Evolutionary conservation across 768 basidiomycete species (phyloP), one percentile per base, ranked within the genome.

Genomic region (Termitomyces sp.): DNA sequence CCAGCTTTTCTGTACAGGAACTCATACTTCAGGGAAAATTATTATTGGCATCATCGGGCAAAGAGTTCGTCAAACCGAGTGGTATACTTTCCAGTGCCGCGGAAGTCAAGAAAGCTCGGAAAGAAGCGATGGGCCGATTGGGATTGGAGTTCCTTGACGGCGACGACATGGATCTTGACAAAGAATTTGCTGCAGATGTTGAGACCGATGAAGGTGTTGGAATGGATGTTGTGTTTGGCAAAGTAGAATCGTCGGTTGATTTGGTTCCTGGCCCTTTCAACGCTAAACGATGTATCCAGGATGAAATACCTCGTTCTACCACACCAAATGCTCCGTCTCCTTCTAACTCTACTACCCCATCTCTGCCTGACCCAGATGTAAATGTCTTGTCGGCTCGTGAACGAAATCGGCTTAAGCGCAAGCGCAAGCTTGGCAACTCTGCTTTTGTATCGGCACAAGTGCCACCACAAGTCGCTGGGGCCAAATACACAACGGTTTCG

Each of bases 351-450:
- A 67, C 73, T 34, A 60, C 65, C 51, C 68, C 71, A 5, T 69
- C 73, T 3, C 69, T 70, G 11, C 64, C 74, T 22, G 80, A 84
- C 42, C 58, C 72, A 12, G 83, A 86, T 58, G 58, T 75, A 4
- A 72, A 65, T 42, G 80, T 79, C 6, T 73, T 98, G 44, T 97
- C 94, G 32, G 93, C 93, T 11, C 84, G 97, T 52, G 96, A 98
- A 70, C 83, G 90, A 32, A 97, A 97, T 66, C 83, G 95, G 45
- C 74, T 98, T 32, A 99, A 99, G 69, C 81, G 97, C 28, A 98
- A 98, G 67, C 88, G 95, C 54, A 97, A 95, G 64, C 79, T 80
- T 3, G 94, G 92, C 3, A 90, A 88, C 64, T 74, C 85, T 32
- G 90, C 88, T 1, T 92, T 92, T 62, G 91, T 93, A 15, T 78